Evolutionary conservation across 2,329 filamentous ascomycete genomes (phyloP), one percentile per base, ranked within the genome.

Genomic region (Colletotrichum gigasporum): DNA sequence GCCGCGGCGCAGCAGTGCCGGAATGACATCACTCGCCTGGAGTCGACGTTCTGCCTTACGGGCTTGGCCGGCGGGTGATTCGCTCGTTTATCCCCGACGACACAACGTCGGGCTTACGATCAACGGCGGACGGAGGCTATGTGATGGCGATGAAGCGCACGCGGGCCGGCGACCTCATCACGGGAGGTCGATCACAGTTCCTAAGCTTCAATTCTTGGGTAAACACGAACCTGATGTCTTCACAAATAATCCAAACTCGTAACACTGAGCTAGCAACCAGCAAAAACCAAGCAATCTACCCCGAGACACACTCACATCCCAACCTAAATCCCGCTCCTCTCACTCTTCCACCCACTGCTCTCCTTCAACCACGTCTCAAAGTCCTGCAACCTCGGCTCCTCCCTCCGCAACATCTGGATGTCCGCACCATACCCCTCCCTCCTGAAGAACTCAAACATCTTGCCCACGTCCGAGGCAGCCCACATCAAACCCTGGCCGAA

Each of bases 351-450:
- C 7, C 28, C 39, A 16, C 72, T 73, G 4, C 63, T 71, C 14
- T 72, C 59, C 41, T 32, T 51, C 6, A 73, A 37, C 72, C 72
- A 73, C 7, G 30, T 10, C 6, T 64, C 57, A 26, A 74, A 74
- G 8, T 54, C 52, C 55, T 69, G 68, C 65, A 69, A 7, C 1
- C 35, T 48, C 2, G 68, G 67, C 45, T 68, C 67, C 35, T 63
- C 51, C n/a, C 45, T 50, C 47, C 57, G 37, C 48, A 69, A 32
- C 8, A 32, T 37, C 24, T 54, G 50, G 1, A 68, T 55, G 20
- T 69, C 67, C 9, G 67, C 68, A 1, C 42, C 67, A 8, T 63
- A 69, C 3, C 68, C 68, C 2, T 57, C 64, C 2, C 22, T 56
- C 28, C 48, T 54, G 22, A 69, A 69, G 63, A 66, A 69, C 10